Evolutionary conservation across 2,329 filamentous ascomycete species (phyloP).

Genomic region (Neodidymelliopsis sp.): DNA sequence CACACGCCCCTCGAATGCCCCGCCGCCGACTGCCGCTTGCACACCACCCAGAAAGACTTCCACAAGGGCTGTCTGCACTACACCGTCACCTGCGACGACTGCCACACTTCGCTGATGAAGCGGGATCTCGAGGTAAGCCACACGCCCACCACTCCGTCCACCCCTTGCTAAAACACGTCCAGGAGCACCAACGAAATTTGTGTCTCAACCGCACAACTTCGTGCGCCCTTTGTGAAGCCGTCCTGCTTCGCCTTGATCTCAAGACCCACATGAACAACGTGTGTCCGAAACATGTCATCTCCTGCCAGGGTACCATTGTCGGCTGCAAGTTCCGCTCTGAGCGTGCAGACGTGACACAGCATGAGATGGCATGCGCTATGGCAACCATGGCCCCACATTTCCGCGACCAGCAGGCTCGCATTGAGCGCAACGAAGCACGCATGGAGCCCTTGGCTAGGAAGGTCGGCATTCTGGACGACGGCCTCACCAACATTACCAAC

Average conservation of each 20-base stretch:
- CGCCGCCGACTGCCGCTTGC: conserved; percentile 57
- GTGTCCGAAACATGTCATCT: conserved; percentile 53
- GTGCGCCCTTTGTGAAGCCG: conserved; percentile 53
- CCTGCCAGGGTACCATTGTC: conserved; percentile 54
- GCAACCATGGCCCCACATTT: conserved; percentile 57
- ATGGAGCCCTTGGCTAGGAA: conserved; percentile 54
- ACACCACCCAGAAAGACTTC: conserved; percentile 63
- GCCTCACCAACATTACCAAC: conserved; percentile 53
- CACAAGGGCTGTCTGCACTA: conserved; percentile 63
- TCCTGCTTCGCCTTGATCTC: conserved; percentile 53
- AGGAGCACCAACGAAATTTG: conserved; percentile 54
- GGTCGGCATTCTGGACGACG: conserved; percentile 55
- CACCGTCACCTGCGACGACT: conserved; percentile 60
- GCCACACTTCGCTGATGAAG: conserved; percentile 61
- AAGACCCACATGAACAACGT: conserved; percentile 50
- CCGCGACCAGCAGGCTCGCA: conserved; percentile 51
- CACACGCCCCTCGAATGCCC: conserved; percentile 63
- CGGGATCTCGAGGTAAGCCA: conserved; percentile 59
- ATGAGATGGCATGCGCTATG: conserved; percentile 54
- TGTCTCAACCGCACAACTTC: conserved; percentile 59
- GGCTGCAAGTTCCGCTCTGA: conserved; percentile 54
- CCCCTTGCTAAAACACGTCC: conserved; percentile 43
- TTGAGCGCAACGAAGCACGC: conserved; percentile 54
- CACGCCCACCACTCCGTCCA: not conserved
- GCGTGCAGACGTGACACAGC: conserved; percentile 49